Evolutionary conservation across 2,329 filamentous ascomycete genomes (phyloP).

Genomic region (Sporothrix pseudoabietina): DNA sequence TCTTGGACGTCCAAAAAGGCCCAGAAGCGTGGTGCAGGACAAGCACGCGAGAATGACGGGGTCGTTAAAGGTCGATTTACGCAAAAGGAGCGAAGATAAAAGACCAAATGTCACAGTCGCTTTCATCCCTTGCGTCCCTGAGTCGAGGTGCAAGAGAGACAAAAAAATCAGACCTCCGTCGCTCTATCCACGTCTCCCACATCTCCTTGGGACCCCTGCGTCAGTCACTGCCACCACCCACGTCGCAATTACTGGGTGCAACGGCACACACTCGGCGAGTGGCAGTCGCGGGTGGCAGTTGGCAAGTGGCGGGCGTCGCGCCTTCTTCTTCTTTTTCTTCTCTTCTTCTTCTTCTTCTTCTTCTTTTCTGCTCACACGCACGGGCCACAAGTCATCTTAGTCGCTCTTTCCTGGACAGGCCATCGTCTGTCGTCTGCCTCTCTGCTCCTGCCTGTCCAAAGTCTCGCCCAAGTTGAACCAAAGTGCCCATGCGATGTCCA

Average conservation of each 20-base stretch:
- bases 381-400: not conserved
- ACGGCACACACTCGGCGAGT: not conserved
- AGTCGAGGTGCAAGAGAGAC: not conserved
- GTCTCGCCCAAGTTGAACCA: not conserved
- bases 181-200: not conserved
- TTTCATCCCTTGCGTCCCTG: constrained; percentile 5
- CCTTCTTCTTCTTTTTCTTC: not conserved
- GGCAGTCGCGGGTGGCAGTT: constrained; percentile 6
- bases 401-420: not conserved
- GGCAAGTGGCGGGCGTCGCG: constrained; percentile 9
- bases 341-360: not conserved
- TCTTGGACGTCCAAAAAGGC: not conserved
- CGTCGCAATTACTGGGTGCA: not conserved
- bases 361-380: not conserved
- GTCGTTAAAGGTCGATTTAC: not conserved
- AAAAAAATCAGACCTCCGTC: not conserved
- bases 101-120: not conserved
- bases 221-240: constrained; percentile 19
- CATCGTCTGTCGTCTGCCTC: not conserved
- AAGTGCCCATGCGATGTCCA: not conserved
- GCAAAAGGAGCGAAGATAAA: not conserved
- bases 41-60: not conserved
- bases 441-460: constrained; percentile 11
- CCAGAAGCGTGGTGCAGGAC: not conserved
- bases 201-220: constrained; percentile 4